phyloP scores from a whole-genome alignment of 2,329 filamentous ascomycete species.

The Blastomyces silverae region DNA sequence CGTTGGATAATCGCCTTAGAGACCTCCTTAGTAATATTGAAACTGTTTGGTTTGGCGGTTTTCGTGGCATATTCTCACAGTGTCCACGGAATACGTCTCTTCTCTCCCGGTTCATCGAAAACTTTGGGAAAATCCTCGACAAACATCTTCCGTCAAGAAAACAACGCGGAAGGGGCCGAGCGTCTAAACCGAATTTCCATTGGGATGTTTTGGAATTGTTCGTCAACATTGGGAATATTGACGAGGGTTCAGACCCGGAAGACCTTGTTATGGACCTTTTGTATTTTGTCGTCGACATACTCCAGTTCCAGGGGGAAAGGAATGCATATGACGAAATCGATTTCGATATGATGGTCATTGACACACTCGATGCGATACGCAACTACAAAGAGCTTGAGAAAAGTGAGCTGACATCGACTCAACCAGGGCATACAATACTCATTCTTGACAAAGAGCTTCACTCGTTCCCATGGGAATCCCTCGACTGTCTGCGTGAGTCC shows the following conservation, averaged over 20 bases:
- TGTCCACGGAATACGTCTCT: constrained; percentile 56
- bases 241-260: constrained; percentile 67
- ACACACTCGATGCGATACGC: constrained; percentile 75
- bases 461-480: constrained; percentile 88
- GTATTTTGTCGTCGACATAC: constrained; percentile 92
- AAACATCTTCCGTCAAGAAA: constrained; percentile 77
- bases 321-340: constrained; percentile 98
- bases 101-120: constrained; percentile 67
- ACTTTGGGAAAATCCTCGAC: constrained; percentile 71
- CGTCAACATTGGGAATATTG: constrained; percentile 70
- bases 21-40: constrained; percentile 80
- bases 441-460: constrained; percentile 89
- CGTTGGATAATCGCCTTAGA: constrained; percentile 67
- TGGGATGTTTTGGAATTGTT: constrained; percentile 76
- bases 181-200: constrained; percentile 51
- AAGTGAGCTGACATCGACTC: constrained; percentile 24
- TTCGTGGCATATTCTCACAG: constrained; percentile 86
- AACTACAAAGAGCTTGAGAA: constrained; percentile 58
- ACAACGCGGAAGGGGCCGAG: constrained; percentile 51
- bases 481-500: constrained; percentile 72
- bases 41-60: constrained; percentile 89
- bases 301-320: constrained; percentile 91
- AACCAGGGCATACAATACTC: constrained; percentile 64
- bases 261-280: constrained; percentile 86
- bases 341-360: constrained; percentile 84